These are phyloP conservation scores for Phyllosticta capitalensis DNA, from an alignment of 2,329 filamentous ascomycete species.

Conservation along the genomic window DNA sequence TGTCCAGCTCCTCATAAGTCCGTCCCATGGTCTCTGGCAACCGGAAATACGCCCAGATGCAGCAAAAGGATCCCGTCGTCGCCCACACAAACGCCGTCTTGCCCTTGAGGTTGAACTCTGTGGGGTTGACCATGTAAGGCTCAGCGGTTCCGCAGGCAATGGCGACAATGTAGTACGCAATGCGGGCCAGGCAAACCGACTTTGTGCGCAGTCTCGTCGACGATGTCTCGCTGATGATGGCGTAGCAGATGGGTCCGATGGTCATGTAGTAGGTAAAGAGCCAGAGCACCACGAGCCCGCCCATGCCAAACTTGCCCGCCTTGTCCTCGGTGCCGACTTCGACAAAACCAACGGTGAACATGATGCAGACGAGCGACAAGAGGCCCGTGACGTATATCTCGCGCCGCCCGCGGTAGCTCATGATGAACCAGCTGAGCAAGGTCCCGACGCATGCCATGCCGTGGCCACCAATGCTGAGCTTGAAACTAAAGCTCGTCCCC, in stretches of 20 bases:
- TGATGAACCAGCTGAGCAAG: conserved; percentile 69
- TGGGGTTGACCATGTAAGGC: conserved; percentile 81
- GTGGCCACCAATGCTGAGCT: conserved; percentile 44
- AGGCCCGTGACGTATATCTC: conserved; percentile 62
- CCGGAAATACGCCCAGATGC: conserved; percentile 71
- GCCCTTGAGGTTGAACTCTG: conserved; percentile 76
- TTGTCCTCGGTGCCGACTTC: conserved; percentile 32
- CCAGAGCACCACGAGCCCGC: conserved; percentile 22
- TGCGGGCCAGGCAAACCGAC: conserved; percentile 75
- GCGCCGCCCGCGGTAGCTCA: conserved; percentile 69
- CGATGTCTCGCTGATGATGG: conserved; percentile 73
- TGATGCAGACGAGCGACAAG: conserved; percentile 55
- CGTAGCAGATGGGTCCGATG: conserved; percentile 83
- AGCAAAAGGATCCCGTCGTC: conserved; percentile 66
- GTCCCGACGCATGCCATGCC: conserved; percentile 64
- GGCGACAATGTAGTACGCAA: conserved; percentile 63
- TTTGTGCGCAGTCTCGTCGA: conserved; percentile 81
- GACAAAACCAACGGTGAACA: conserved; percentile 70
- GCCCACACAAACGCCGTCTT: conserved; percentile 83
- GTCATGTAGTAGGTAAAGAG: conserved; percentile 72
- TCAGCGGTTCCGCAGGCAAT: conserved; percentile 74
- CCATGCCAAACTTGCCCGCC: conserved; percentile 35
- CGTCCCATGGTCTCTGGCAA: conserved; percentile 70
- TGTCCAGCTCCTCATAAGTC: conserved; percentile 73
- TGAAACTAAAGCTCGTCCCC: conserved; percentile 31